Evolutionary conservation across 176 grass and related monocot genomes (phyloP).

Genomic region (Oryza longistaminata): DNA sequence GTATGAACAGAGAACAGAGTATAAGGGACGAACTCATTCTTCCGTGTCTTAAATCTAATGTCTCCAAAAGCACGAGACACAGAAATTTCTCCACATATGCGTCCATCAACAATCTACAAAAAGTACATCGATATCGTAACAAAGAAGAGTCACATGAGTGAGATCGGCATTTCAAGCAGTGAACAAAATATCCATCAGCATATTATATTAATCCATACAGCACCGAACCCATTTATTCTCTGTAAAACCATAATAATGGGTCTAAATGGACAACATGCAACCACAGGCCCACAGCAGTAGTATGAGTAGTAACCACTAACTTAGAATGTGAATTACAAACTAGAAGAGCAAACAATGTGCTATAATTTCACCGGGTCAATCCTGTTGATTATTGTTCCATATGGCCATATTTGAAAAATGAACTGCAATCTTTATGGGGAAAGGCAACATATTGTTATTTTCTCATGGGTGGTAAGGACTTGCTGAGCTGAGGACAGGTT

Average conservation of each 20-base stretch:
- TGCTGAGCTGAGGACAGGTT: neutral
- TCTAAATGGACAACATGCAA: neutral
- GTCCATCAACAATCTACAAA: conserved; percentile 84
- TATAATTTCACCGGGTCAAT: neutral
- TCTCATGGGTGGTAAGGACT: neutral
- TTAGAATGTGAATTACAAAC: conserved; percentile 10
- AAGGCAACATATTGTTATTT: conserved; percentile 13
- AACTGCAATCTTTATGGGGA: neutral
- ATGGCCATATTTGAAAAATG: conserved; percentile 10
- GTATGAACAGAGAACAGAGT: conserved; percentile 30
- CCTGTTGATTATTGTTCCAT: neutral
- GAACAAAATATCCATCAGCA: conserved; percentile 16
- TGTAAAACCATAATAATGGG: neutral
- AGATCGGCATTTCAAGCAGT: conserved; percentile 18
- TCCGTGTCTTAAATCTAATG: conserved; percentile 85
- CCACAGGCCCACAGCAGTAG: neutral
- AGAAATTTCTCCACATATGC: conserved; percentile 97
- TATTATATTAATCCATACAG: neutral
- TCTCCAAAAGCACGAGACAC: conserved; percentile 97
- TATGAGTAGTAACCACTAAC: neutral
- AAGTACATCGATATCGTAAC: conserved; percentile 22
- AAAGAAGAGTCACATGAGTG: conserved; percentile 10
- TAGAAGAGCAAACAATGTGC: neutral
- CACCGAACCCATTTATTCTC: neutral
- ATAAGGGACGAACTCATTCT: conserved; percentile 88